Base-by-base conservation (phyloP, 2,329 filamentous ascomycete genomes). In the Colletotrichum sp. region DNA sequence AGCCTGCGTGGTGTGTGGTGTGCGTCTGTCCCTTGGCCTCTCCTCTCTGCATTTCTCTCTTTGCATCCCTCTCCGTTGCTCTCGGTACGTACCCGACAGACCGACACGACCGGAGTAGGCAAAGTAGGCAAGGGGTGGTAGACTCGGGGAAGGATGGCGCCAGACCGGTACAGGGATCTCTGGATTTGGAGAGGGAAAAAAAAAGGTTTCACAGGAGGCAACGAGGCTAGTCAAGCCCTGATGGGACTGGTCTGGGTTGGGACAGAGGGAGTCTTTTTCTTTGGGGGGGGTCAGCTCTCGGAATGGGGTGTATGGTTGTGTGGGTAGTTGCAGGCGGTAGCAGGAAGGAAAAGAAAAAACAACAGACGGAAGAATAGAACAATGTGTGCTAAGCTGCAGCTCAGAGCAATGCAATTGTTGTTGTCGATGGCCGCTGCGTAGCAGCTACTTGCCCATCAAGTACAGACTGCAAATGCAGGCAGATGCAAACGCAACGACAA, bases 151-250 rank as follows among this genome's bases (percentile, higher is more conserved):
- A 76, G 64, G 55, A 76, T 73, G 73, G 73, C 73, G 73, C 73
- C 64, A 76, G 73, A 76, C 73, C 69, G 73, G 73, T 72, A 57
- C 55, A 30, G 69, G 72, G 70, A 49, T 49, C 44, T 49, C 44
- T 49, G 73, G 73, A 76, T 76, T 39, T 64, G 32, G n/a, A 60
- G 34, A 55, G 18, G 36, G 15, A 39, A 62, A 28, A 62, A 64
- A 64, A 57, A 76, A 73, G 73, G 74, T 76, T 76, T 76, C 74
- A 76, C 74, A 76, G 72, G 74, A 76, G 74, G 74, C 74, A 76
- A 76, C 74, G 74, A 76, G 74, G 70, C 74, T 76, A 76, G 72
- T 59, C 30, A 26, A 69, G 52, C 64, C 63, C 39, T 69, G 64
- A 73, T 62, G 71, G 72, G 72, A 60, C 66, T 71, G 59, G 72